Evolutionary conservation across 768 basidiomycete genomes (phyloP), one percentile per base, ranked within the genome.

Genomic region (Chalciporus pseudorubinellus): DNA sequence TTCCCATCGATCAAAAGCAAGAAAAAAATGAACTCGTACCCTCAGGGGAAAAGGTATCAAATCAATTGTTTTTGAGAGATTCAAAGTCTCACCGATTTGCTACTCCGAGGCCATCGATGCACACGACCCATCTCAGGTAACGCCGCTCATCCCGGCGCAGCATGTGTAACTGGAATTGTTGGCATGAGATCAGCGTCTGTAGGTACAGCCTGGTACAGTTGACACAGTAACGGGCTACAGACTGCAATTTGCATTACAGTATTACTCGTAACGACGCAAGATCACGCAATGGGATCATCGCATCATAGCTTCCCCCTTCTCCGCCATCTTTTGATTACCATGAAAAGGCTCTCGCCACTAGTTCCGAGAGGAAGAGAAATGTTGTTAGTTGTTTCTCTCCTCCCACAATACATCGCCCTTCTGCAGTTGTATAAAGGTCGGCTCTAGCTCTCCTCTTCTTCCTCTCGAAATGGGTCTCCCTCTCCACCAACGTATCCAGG

Each of bases 271-370:
- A 59, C 62, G 47, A 58, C 62, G 65, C 52, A 59, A 70, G 61
- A 69, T 69, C 69, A 69, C 67, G 67, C 67, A 57, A 68, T 70
- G 36, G 1, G 16, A 12, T 43, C 20, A 60, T 63, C 31, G 50
- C 57, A 59, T 50, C 56, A 60, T 57, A 39, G 44, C 34, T 46
- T 39, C 24, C 40, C n/a, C 28, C 31, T n/a, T 21, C 34, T 40
- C 26, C 55, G 46, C 43, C 40, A 36, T 39, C 40, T 13, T 22
- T 33, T 31, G 39, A 52, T 28, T 19, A 31, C 19, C 18, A 40
- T 44, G 43, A 21, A 24, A 19, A 18, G 34, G n/a, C 40, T 40
- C 20, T 38, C 29, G 16, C 19, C 24, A 38, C 10, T 33, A 28
- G 29, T 11, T 31, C 29, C 10, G 31, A 19, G 33, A 38, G 19